A percentile compares a stretch with the other conserved stretches of the same genome.
phyloP scores from a whole-genome alignment of 2,329 filamentous ascomycete species.

The Pseudopyricularia cyperi region DNA sequence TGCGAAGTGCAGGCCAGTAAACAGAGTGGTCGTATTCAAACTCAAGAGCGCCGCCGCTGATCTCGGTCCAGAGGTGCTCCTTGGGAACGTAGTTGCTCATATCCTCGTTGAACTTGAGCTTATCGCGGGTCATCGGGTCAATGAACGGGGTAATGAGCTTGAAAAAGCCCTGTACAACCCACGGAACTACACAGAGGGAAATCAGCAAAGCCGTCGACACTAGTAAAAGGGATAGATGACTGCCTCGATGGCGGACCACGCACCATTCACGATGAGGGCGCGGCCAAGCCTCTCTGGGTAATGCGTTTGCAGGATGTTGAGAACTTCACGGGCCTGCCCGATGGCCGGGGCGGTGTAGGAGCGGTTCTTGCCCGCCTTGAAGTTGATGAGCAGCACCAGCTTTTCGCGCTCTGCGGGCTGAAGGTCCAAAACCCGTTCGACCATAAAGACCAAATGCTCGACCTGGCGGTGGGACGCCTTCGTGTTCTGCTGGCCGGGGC shows the following conservation, averaged over 20 bases:
- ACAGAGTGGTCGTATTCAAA: conserved; percentile 82
- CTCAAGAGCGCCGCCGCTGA: conserved; percentile 57
- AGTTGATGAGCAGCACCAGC: conserved; percentile 79
- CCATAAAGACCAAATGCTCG: conserved; percentile 90
- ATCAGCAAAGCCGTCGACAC: neutral
- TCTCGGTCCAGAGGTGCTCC: conserved; percentile 68
- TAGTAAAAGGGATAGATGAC: conserved; percentile 3
- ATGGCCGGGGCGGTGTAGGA: conserved; percentile 63
- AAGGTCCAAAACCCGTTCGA: conserved; percentile 78
- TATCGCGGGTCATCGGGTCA: conserved; percentile 83
- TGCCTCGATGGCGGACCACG: conserved; percentile 13
- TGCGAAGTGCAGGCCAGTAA: conserved; percentile 81
- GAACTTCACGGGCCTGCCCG: conserved; percentile 65
- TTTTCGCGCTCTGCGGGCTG: conserved; percentile 82
- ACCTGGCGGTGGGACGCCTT: conserved; percentile 75
- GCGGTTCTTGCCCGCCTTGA: conserved; percentile 64
- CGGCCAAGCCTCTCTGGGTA: conserved; percentile 87
- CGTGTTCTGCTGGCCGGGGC: conserved; percentile 86
- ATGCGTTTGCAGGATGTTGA: conserved; percentile 86
- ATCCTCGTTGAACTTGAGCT: conserved; percentile 96
- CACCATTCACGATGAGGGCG: conserved; percentile 80
- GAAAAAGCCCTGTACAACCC: conserved; percentile 87
- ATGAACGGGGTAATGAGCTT: conserved; percentile 94
- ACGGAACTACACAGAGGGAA: conserved; percentile 50
- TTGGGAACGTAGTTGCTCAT: conserved; percentile 69